Conservation (phyloP, 2,329 filamentous ascomycete genomes). For the Cercospora beticola region DNA sequence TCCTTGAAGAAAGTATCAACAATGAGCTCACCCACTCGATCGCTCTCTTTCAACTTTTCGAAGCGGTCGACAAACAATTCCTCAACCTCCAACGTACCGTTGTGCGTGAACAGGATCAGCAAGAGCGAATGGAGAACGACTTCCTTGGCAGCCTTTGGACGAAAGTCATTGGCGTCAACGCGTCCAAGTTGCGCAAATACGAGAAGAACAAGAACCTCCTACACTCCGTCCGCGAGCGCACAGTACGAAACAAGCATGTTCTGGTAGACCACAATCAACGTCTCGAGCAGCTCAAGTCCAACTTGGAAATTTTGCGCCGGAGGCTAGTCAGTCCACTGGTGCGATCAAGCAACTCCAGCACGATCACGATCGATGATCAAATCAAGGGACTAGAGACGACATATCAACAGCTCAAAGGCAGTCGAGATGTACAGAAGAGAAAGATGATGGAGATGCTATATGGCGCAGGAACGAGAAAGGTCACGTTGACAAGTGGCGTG, state of each 20-base stretch:
- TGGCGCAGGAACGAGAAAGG: slow-evolving; percentile 31
- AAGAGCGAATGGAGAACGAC: slow-evolving; percentile 78
- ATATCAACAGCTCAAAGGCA: slow-evolving; percentile 71
- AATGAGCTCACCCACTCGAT: slow-evolving; percentile 79
- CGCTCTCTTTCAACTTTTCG: slow-evolving; percentile 83
- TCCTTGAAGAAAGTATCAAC: slow-evolving; percentile 85
- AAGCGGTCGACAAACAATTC: slow-evolving; percentile 86
- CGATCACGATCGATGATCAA: slow-evolving; percentile 78
- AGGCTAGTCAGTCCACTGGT: slow-evolving; percentile 85
- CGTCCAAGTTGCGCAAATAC: slow-evolving; percentile 77
- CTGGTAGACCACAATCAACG: slow-evolving; percentile 84
- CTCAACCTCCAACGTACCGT: slow-evolving; percentile 82
- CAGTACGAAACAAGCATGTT: slow-evolving; percentile 81
- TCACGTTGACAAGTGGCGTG: slow-evolving; percentile 18
- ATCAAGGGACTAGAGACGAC: slow-evolving; percentile 79
- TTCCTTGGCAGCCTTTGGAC: slow-evolving; percentile 84
- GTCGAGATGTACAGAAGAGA: slow-evolving; percentile 66
- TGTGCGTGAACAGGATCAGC: slow-evolving; percentile 75
- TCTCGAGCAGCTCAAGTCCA: slow-evolving; percentile 79
- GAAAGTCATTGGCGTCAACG: slow-evolving; percentile 74
- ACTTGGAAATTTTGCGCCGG: slow-evolving; percentile 77
- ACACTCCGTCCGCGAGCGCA: slow-evolving; percentile 74
- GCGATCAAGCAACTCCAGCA: slow-evolving; percentile 65
- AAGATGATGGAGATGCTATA: slow-evolving; percentile 40
- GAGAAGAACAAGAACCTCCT: slow-evolving; percentile 85